Conservation (phyloP, 805 yeast species). For the Ogataea dorogensis region DNA sequence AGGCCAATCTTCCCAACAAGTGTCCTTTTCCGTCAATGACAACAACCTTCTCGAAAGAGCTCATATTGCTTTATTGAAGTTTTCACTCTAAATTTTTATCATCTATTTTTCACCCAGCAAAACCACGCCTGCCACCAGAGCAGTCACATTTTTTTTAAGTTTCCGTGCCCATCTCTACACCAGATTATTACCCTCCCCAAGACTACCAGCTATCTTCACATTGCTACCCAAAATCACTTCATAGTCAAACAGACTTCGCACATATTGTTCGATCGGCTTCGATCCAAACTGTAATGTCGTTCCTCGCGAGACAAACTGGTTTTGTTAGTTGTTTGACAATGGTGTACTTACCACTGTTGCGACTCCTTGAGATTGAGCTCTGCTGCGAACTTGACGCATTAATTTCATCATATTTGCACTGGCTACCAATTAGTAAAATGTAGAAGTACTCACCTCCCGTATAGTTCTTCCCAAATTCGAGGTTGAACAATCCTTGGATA, state of each 20-base stretch:
- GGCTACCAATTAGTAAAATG: conserved; percentile 17
- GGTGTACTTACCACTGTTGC: conserved; percentile 25
- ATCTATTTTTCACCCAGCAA: conserved; percentile 10
- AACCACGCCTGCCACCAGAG: conserved; percentile 8
- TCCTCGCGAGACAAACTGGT: conserved; percentile 20
- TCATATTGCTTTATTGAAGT: conserved; percentile 44
- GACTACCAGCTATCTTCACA: neutral
- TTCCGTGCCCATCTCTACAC: conserved; percentile 3
- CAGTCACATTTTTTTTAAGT: conserved; percentile 8
- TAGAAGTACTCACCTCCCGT: conserved; percentile 23
- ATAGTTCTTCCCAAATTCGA: conserved; percentile 24
- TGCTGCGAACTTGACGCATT: conserved; percentile 23
- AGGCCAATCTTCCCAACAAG: conserved; percentile 99
- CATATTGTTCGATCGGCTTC: conserved; percentile 20
- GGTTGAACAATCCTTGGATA: conserved; percentile 27
- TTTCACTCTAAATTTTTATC: conserved; percentile 13
- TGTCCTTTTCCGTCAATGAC: conserved; percentile 99
- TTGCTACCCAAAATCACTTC: conserved; percentile 15
- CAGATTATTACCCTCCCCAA: neutral
- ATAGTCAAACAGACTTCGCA: conserved; percentile 25
- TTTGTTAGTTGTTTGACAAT: conserved; percentile 2
- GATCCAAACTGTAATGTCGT: conserved; percentile 17
- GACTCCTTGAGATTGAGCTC: conserved; percentile 19
- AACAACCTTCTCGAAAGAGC: conserved; percentile 93
- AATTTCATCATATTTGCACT: conserved; percentile 18